phyloP scores from a whole-genome alignment of 2,329 filamentous ascomycete species.

The Endoconidiophora laricicola region DNA sequence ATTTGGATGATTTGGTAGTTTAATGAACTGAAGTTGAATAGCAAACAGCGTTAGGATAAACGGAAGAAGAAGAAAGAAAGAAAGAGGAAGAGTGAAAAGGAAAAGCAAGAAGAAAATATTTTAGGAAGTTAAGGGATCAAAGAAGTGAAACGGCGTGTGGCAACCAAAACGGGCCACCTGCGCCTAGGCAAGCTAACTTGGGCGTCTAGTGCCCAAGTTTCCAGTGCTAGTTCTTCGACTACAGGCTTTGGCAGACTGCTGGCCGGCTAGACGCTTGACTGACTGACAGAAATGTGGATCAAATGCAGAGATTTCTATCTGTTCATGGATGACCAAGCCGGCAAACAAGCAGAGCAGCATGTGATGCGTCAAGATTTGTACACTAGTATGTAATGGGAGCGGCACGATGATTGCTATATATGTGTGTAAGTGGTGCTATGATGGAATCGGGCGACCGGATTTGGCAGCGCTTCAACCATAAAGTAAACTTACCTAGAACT shows the following conservation, averaged over 20 bases:
- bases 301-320: constrained; percentile 10
- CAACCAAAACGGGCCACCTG: constrained; percentile 5
- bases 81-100: constrained; percentile 3
- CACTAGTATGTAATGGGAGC: too few species aligned
- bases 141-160: constrained; percentile 11
- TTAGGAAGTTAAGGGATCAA: background rate
- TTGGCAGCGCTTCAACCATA: too few species aligned
- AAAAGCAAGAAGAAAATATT: constrained; percentile 2
- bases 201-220: too few species aligned
- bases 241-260: too few species aligned
- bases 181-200: background rate
- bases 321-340: background rate
- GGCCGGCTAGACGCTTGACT: background rate
- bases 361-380: too few species aligned
- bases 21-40: constrained; percentile 3
- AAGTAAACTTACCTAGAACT: too few species aligned
- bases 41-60: constrained; percentile 1
- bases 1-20: background rate
- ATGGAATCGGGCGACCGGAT: too few species aligned
- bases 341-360: too few species aligned
- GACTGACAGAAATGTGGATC: constrained; percentile 10
- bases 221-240: too few species aligned
- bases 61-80: constrained; percentile 8
- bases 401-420: too few species aligned
- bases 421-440: too few species aligned